Percentiles rank a stretch among this genome's conserved stretches.
phyloP scores from a whole-genome alignment of 148 eudicot genomes.

The Silene conica region DNA sequence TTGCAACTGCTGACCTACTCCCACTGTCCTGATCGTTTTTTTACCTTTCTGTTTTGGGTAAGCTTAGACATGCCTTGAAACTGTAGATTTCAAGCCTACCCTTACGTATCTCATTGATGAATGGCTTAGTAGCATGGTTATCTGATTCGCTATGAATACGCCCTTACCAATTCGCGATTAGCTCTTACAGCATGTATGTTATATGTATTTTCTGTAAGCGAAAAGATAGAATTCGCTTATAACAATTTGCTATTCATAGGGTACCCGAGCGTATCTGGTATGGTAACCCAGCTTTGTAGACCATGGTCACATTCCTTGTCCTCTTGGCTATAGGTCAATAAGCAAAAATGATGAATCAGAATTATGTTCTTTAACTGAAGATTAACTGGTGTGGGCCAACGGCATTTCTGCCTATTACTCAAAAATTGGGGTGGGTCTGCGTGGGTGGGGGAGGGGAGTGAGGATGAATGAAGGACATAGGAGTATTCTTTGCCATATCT shows the following conservation, averaged over 20 bases:
- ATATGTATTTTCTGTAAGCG: no score
- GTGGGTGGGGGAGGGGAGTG: background rate
- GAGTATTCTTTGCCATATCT: background rate
- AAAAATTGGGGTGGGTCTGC: background rate
- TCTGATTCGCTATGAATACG: no score
- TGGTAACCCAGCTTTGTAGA: background rate
- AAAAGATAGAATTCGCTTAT: no score
- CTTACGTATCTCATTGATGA: background rate
- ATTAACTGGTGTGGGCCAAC: background rate
- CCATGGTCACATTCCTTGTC: background rate
- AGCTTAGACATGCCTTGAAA: background rate
- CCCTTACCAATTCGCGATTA: no score
- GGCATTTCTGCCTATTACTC: background rate
- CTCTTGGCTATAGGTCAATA: background rate
- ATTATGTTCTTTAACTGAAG: background rate
- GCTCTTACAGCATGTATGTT: no score
- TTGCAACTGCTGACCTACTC: background rate
- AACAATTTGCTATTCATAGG: no score
- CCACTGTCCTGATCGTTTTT: background rate
- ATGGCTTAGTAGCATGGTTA: background rate
- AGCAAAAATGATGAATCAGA: background rate
- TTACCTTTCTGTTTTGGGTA: background rate
- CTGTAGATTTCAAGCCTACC: background rate
- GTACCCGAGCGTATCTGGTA: no score
- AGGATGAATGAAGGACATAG: background rate